Percentiles rank a stretch among this genome's conserved stretches.
Evolutionary conservation across 192 early-diverging fungal species (phyloP).

Genomic region (Umbelopsis vinacea): DNA sequence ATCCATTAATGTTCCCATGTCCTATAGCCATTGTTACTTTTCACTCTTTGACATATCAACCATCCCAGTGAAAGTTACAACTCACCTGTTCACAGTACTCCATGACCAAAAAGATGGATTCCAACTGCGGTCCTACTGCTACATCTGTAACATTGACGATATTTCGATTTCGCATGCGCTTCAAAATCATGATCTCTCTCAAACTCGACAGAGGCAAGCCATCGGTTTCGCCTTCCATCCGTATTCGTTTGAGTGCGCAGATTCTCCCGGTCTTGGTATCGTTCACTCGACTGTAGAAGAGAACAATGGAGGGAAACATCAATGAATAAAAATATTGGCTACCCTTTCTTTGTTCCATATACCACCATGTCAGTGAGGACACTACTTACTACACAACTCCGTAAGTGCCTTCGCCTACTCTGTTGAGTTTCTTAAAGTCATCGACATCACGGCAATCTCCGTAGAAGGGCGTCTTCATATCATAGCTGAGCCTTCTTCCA

Average conservation of each 20-base stretch:
- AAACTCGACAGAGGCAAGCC: slow-evolving; percentile 76
- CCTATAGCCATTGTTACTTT: slow-evolving; percentile 29
- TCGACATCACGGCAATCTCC: slow-evolving; percentile 82
- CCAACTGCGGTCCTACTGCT: slow-evolving; percentile 62
- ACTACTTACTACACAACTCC: slow-evolving; percentile 82
- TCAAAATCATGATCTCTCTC: slow-evolving; percentile 76
- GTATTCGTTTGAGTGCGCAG: slow-evolving; percentile 58
- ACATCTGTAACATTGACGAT: slow-evolving; percentile 75
- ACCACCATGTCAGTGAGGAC: no score
- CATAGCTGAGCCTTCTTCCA: not conserved
- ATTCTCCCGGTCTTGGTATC: slow-evolving; percentile 52
- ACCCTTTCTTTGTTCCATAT: no score
- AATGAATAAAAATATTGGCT: no score
- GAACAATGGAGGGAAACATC: no score
- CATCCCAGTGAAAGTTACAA: not conserved
- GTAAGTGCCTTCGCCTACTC: slow-evolving; percentile 92
- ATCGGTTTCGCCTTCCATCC: slow-evolving; percentile 59
- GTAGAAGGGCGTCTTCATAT: slow-evolving; percentile 50
- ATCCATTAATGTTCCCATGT: slow-evolving; percentile 57
- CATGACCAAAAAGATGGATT: slow-evolving; percentile 89
- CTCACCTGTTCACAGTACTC: slow-evolving; percentile 85
- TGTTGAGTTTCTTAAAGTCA: slow-evolving; percentile 86
- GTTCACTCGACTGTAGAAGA: slow-evolving; percentile 60
- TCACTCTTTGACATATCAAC: not conserved
- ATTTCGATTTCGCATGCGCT: slow-evolving; percentile 69